These are phyloP conservation scores for Fabrea salina DNA, from an alignment of 169 alveolate species.

Conservation along the genomic window DNA sequence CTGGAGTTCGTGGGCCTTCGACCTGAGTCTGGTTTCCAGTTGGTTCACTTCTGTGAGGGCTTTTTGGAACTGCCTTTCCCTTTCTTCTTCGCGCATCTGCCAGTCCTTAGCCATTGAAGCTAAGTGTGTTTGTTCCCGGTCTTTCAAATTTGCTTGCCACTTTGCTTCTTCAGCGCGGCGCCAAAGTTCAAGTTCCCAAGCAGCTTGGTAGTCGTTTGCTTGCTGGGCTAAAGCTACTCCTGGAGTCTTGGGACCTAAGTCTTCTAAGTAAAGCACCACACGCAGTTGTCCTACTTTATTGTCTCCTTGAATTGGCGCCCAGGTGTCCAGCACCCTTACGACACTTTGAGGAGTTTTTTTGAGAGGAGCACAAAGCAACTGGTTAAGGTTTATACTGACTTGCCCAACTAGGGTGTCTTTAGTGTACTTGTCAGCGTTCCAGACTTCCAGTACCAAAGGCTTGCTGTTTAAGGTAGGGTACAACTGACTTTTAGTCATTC, in stretches of 20 bases:
- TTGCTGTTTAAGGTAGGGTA: not conserved
- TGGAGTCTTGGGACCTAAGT: slow-evolving; percentile 32
- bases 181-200: slow-evolving; percentile 73
- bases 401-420: slow-evolving; percentile 33
- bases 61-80: slow-evolving; percentile 62
- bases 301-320: slow-evolving; percentile 21
- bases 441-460: slow-evolving; percentile 16
- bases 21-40: slow-evolving; percentile 60
- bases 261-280: slow-evolving; percentile 42
- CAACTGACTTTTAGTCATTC: slow-evolving; percentile 31
- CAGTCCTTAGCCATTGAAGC: slow-evolving; percentile 66
- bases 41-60: slow-evolving; percentile 43
- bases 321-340: slow-evolving; percentile 38
- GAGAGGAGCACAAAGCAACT: slow-evolving; percentile 42
- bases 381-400: slow-evolving; percentile 27
- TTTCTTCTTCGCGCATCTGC: slow-evolving; percentile 63
- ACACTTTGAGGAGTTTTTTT: slow-evolving; percentile 37
- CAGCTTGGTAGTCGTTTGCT: slow-evolving; percentile 47
- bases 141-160: slow-evolving; percentile 69
- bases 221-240: slow-evolving; percentile 12
- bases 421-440: slow-evolving; percentile 27
- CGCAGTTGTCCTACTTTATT: slow-evolving; percentile 34
- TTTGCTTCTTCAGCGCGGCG: slow-evolving; percentile 75
- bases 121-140: slow-evolving; percentile 62
- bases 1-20: slow-evolving; percentile 66